Conservation (phyloP, 768 basidiomycete species). For the Imleria badia region DNA sequence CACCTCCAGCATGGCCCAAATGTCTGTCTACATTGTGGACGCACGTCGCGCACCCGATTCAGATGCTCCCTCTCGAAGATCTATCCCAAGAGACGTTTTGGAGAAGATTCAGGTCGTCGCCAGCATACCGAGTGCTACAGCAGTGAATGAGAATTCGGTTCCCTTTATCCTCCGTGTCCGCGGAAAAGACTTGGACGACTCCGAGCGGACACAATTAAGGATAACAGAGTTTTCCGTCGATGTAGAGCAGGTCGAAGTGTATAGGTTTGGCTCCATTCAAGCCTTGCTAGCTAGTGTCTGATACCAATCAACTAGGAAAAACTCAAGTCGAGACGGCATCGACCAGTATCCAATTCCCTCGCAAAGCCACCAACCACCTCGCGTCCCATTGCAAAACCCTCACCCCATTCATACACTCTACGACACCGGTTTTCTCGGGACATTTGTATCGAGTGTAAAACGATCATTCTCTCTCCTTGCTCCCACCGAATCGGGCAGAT, state of each 20-base stretch:
- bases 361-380: conserved; percentile 60
- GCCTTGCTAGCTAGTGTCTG: conserved; percentile 4
- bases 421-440: conserved; percentile 41
- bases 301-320: conserved; percentile 34
- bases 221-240: conserved; percentile 56
- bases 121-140: conserved; percentile 55
- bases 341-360: conserved; percentile 57
- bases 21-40: conserved; percentile 46
- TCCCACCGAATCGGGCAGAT: conserved; percentile 43
- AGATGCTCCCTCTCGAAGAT: conserved; percentile 7
- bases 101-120: conserved; percentile 64
- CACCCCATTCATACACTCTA: conserved; percentile 52
- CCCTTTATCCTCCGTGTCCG: conserved; percentile 62
- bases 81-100: conserved; percentile 53
- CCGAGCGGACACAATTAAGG: conserved; percentile 54
- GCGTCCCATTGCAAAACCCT: conserved; percentile 50
- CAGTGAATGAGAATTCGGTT: conserved; percentile 46
- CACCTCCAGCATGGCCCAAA: conserved; percentile 29
- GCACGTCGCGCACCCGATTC: conserved; percentile 27
- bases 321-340: conserved; percentile 42
- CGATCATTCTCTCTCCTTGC: conserved; percentile 51
- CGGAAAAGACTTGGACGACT: conserved; percentile 47
- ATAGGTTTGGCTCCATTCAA: conserved; percentile 46
- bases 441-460: conserved; percentile 27
- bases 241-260: conserved; percentile 63